These are phyloP conservation scores for Karstenula rhodostoma DNA, from an alignment of 2,329 filamentous ascomycete species.

Conservation along the genomic window DNA sequence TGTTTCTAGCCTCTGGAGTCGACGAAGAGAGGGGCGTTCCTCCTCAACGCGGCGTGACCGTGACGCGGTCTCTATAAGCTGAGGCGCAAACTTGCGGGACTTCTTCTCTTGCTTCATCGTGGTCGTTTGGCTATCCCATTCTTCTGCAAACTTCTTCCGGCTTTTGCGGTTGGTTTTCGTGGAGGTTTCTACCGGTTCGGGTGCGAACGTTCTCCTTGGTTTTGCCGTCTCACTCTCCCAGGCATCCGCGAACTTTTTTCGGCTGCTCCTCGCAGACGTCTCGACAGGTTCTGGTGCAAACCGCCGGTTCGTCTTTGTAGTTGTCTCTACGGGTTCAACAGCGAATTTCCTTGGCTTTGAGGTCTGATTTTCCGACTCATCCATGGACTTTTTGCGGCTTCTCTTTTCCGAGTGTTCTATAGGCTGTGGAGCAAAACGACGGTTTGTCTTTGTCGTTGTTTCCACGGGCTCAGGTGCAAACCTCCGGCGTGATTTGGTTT, in stretches of 20 bases:
- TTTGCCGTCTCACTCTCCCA: not conserved
- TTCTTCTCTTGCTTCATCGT: constrained; percentile 14
- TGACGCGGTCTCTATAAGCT: constrained; percentile 81
- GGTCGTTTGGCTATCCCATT: not conserved
- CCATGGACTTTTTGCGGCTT: constrained; percentile 32
- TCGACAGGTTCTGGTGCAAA: constrained; percentile 16
- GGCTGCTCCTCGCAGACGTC: constrained; percentile 15
- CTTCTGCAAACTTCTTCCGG: constrained; percentile 11
- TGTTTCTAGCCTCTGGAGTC: constrained; percentile 76
- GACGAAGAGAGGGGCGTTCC: constrained; percentile 66
- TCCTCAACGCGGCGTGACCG: constrained; percentile 74
- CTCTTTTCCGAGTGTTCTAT: constrained; percentile 46
- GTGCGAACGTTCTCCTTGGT: constrained; percentile 5
- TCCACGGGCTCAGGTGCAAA: constrained; percentile 77
- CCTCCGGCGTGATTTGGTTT: constrained; percentile 47
- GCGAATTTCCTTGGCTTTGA: constrained; percentile 33
- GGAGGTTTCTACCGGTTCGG: constrained; percentile 16
- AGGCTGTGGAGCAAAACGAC: constrained; percentile 54
- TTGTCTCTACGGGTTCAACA: constrained; percentile 40
- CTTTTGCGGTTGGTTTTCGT: constrained; percentile 12
- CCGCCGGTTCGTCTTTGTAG: constrained; percentile 31
- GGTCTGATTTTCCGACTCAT: constrained; percentile 35
- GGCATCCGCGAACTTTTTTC: constrained; percentile 10
- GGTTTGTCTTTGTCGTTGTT: constrained; percentile 64
- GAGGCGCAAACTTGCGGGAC: constrained; percentile 71